Evolutionary conservation across 768 basidiomycete species (phyloP).

Genomic region (Porphyrellus cyaneotinctus): DNA sequence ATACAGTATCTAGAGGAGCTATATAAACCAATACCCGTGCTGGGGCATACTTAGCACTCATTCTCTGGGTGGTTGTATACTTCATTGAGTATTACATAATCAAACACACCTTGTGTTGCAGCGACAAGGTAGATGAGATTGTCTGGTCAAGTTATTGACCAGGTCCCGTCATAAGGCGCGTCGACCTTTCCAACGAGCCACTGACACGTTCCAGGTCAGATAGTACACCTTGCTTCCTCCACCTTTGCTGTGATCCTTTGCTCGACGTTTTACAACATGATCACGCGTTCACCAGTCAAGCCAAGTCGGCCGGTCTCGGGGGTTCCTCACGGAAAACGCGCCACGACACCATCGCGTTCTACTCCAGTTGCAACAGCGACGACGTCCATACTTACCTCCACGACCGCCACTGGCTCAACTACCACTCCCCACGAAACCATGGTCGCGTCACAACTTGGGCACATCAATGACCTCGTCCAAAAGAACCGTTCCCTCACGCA

Average conservation of each 20-base stretch:
- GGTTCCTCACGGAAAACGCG: conserved; percentile 14
- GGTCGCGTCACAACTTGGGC: conserved; percentile 57
- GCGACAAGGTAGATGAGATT: conserved; percentile 8
- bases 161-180: conserved; percentile 5
- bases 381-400: conserved; percentile 25
- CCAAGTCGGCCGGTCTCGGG: conserved; percentile 10
- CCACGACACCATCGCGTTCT: conserved; percentile 21
- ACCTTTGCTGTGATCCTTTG: background rate
- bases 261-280: conserved; percentile 16
- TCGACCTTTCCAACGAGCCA: background rate
- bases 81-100: conserved; percentile 21
- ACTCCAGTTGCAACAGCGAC: conserved; percentile 18
- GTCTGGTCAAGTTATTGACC: background rate
- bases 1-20: conserved; percentile 42
- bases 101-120: background rate
- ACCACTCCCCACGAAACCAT: conserved; percentile 42
- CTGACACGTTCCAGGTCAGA: conserved; percentile 4
- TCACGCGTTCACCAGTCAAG: conserved; percentile 29
- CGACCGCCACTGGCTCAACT: conserved; percentile 28
- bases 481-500: conserved; percentile 63
- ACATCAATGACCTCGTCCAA: conserved; percentile 72
- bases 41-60: conserved; percentile 33
- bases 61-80: background rate
- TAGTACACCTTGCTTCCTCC: background rate
- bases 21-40: conserved; percentile 39